Evolutionary conservation across 768 basidiomycete species (phyloP).

Genomic region (Macrolepiota dolichaula): DNA sequence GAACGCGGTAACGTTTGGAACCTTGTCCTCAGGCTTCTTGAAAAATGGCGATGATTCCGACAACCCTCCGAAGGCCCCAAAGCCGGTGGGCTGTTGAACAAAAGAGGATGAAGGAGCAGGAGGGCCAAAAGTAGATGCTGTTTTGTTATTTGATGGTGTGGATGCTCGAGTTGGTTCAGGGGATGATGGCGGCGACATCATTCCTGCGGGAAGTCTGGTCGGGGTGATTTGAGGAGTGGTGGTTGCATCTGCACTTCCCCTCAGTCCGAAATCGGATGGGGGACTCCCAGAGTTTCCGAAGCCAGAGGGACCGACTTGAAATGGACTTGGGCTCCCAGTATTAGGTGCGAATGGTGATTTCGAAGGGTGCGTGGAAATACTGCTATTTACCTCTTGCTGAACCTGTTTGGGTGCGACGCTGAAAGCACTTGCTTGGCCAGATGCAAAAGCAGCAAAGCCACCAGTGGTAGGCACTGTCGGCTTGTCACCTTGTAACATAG

Average conservation of each 20-base stretch:
- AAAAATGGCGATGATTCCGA: slow-evolving; percentile 53
- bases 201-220: background rate
- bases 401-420: slow-evolving; percentile 1
- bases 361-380: background rate
- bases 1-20: slow-evolving; percentile 37
- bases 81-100: slow-evolving; percentile 38
- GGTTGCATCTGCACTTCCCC: background rate
- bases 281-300: background rate
- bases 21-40: slow-evolving; percentile 32
- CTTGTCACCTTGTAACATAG: background rate
- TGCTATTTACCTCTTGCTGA: background rate
- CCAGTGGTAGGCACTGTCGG: background rate
- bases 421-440: slow-evolving; percentile 10
- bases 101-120: slow-evolving; percentile 20
- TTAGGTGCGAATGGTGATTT: background rate
- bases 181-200: slow-evolving; percentile 8
- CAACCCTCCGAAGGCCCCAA: slow-evolving; percentile 45
- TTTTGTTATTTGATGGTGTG: slow-evolving; percentile 5
- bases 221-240: background rate
- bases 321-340: background rate
- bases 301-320: background rate
- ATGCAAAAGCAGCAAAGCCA: slow-evolving; percentile 20
- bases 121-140: background rate
- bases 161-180: background rate
- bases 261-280: background rate